A percentile compares a stretch with the other conserved stretches of the same genome.
These are phyloP conservation scores for Syzygium malaccense DNA, from an alignment of 441 rosid genomes.

Conservation along the genomic window DNA sequence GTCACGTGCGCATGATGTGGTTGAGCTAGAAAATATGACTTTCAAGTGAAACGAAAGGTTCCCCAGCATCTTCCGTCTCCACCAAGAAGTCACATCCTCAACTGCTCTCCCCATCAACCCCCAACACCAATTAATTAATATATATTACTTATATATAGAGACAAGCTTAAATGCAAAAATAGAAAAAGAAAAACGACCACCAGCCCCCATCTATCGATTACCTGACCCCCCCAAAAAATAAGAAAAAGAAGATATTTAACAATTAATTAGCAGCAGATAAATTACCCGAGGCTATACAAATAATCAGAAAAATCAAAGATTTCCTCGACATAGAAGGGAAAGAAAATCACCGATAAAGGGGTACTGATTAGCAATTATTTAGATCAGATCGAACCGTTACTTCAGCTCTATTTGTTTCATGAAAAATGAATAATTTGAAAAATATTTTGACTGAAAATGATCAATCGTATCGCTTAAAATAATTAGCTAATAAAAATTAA, in stretches of 20 bases:
- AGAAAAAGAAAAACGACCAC: neutral
- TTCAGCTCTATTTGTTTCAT: too few relatives aligned
- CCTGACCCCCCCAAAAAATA: neutral
- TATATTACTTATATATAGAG: neutral
- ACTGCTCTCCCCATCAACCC: neutral
- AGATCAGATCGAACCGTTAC: rapidly evolving
- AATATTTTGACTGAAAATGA: too few relatives aligned
- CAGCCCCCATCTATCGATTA: neutral
- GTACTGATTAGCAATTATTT: rapidly evolving
- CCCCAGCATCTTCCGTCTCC: neutral
- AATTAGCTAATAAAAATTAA: too few relatives aligned
- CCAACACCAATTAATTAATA: neutral
- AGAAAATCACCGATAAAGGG: neutral
- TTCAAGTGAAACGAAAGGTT: neutral
- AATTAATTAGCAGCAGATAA: neutral
- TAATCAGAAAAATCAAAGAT: neutral
- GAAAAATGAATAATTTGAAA: too few relatives aligned
- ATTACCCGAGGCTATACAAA: neutral
- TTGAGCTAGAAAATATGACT: neutral
- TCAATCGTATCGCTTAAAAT: too few relatives aligned
- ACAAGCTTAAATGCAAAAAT: neutral
- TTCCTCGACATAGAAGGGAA: too few relatives aligned
- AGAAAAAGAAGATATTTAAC: neutral
- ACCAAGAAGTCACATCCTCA: neutral
- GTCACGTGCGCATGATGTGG: neutral